phyloP scores from a whole-genome alignment of 805 yeast genomes.

The Ogataea glucozyma region DNA sequence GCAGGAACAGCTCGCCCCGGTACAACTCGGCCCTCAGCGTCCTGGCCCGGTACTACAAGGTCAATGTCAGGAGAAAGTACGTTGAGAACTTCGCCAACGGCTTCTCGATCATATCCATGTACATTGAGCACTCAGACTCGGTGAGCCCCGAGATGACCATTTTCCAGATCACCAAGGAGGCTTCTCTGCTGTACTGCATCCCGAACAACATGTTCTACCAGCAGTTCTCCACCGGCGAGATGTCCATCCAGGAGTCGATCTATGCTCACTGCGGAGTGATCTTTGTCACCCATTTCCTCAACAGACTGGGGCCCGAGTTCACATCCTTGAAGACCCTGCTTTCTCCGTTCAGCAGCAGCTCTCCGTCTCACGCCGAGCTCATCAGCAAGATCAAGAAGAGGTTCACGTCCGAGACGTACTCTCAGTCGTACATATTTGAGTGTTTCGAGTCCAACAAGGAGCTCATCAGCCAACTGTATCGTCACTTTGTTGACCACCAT shows the following conservation, averaged over 20 bases:
- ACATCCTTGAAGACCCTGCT: constrained; percentile 64
- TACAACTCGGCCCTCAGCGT: constrained; percentile 86
- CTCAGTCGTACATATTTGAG: constrained; percentile 78
- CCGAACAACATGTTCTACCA: constrained; percentile 83
- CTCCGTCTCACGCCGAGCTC: constrained; percentile 71
- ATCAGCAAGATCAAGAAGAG: constrained; percentile 81
- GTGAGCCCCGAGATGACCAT: constrained; percentile 67
- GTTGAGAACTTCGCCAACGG: constrained; percentile 94
- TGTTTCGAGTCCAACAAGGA: constrained; percentile 70
- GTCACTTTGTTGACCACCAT: constrained; percentile 89
- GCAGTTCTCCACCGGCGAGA: constrained; percentile 68
- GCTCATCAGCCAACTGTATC: constrained; percentile 78
- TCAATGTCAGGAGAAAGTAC: constrained; percentile 83
- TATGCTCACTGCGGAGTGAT: constrained; percentile 93
- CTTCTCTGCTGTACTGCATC: constrained; percentile 85
- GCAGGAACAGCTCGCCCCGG: constrained; percentile 79
- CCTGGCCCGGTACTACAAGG: constrained; percentile 84
- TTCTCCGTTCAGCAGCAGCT: constrained; percentile 57
- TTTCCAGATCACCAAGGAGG: constrained; percentile 90
- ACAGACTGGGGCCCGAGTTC: constrained; percentile 91
- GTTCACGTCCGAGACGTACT: constrained; percentile 88
- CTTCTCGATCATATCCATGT: constrained; percentile 81
- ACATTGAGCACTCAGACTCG: constrained; percentile 64
- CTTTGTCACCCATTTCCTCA: constrained; percentile 91
- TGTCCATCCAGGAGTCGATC: constrained; percentile 91